A percentile compares a stretch with the other conserved stretches of the same genome.
Evolutionary conservation across 176 grass and related monocot genomes (phyloP).

Genomic region (Carex myosuroides): DNA sequence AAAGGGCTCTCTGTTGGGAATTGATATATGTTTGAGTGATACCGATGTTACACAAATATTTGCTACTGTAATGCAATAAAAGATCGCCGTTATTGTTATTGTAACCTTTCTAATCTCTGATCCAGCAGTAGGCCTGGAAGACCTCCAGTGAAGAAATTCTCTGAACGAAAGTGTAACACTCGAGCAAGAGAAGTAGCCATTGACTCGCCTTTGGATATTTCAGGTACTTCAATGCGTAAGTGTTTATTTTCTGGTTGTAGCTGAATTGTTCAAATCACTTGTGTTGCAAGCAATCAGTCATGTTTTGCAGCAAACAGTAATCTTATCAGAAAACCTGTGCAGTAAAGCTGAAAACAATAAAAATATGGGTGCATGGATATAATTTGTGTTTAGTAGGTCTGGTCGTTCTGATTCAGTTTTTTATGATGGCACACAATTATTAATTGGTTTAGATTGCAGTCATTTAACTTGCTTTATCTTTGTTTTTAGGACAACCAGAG

Average conservation of each 20-base stretch:
- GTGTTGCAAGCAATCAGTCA: not conserved
- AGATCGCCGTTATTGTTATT: not conserved
- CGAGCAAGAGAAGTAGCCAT: conserved; percentile 42
- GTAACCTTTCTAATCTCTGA: conserved; percentile 16
- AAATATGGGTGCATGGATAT: not conserved
- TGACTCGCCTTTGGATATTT: conserved; percentile 45
- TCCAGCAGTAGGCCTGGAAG: conserved; percentile 70
- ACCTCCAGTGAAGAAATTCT: conserved; percentile 65
- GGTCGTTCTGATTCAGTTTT: not conserved
- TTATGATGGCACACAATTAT: not conserved
- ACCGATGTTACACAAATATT: not conserved
- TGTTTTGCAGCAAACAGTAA: not conserved
- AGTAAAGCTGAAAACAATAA: conserved; percentile 8
- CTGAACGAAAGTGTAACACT: conserved; percentile 56
- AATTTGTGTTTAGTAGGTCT: not conserved
- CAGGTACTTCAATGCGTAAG: conserved; percentile 33
- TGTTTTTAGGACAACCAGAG: conserved; percentile 45
- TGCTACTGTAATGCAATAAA: conserved; percentile 15
- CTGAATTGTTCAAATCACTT: conserved; percentile 11
- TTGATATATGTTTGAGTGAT: not conserved
- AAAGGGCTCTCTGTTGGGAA: not conserved
- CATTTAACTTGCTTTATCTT: conserved; percentile 31
- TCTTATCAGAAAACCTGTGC: conserved; percentile 17
- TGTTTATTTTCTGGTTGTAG: not conserved
- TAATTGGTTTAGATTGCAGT: not conserved